Base-by-base conservation (phyloP, 805 yeast species). In the Candida pini region DNA sequence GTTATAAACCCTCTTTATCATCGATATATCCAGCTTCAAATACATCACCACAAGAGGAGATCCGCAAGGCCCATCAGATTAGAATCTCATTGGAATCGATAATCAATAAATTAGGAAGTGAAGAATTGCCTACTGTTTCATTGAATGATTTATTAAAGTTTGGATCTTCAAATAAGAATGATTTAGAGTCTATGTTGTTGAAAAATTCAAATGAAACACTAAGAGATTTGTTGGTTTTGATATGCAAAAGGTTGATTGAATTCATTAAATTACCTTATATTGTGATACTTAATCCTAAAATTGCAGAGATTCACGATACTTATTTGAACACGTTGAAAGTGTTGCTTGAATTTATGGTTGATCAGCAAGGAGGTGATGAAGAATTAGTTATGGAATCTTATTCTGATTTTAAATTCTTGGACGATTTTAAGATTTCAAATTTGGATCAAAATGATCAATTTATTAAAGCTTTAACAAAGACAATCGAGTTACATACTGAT, bases 281-380 rank as follows among this genome's bases (percentile, higher is more conserved):
- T 46, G 87, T 81, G 30, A 81, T 88, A 36, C 60, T 90, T 41
- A 90, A 90, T 54, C 97, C 97, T 5, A 77, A 85, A 49, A 80
- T 90, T 33, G 81, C 90, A 9, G 76, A 75, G 47, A 80, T 84
- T 16, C 86, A 87, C 63, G 69, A 75, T 47, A 60, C 80, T 31
- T 90, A 90, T 61, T 63, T 86, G 43, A 68, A 76, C 38, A 80
- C 95, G 2, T 71, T 87, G 63, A 63, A 72, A 33, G 63, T 71
- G 5, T 48, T 79, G 33, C 48, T 72, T 17, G 51, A 63, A 2
- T 62, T 68, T 30, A 63, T 35, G 53, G 68, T 26, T 68, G 76
- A 6, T 48, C 58, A 40, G 7, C 25, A 35, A 8, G 38, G 44
- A 18, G 40, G 36, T 17, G 32, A 32, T 3, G 30, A 27, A 15